phyloP scores from a whole-genome alignment of 768 basidiomycete species.

The Lactarius akahatsu region DNA sequence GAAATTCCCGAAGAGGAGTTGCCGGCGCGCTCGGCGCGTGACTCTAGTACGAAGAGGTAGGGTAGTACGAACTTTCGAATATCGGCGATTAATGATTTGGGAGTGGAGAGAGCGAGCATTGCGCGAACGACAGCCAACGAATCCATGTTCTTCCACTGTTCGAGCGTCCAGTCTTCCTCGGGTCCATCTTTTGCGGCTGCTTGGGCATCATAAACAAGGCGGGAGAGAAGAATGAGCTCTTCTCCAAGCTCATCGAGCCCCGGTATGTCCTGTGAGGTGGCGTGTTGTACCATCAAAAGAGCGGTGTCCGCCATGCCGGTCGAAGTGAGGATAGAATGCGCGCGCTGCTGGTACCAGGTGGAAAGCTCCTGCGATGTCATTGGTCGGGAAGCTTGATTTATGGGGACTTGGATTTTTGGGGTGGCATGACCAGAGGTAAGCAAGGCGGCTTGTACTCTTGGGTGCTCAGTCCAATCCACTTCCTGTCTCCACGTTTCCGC shows the following conservation, averaged over 20 bases:
- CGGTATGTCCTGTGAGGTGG: conserved; percentile 74
- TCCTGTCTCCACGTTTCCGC: conserved; percentile 49
- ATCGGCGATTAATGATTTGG: conserved; percentile 61
- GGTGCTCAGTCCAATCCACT: conserved; percentile 58
- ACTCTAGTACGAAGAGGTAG: conserved; percentile 90
- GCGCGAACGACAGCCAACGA: conserved; percentile 65
- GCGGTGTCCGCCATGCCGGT: conserved; percentile 81
- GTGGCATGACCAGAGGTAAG: conserved; percentile 32
- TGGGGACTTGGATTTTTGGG: background rate
- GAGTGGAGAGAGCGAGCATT: conserved; percentile 73
- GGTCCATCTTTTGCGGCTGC: conserved; percentile 43
- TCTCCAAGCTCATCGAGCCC: conserved; percentile 86
- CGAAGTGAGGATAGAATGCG: conserved; percentile 56
- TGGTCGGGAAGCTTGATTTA: conserved; percentile 33
- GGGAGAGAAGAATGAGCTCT: conserved; percentile 83
- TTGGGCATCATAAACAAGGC: conserved; percentile 81
- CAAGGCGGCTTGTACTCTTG: conserved; percentile 45
- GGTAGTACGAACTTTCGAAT: conserved; percentile 82
- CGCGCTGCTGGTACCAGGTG: conserved; percentile 72
- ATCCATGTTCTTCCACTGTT: conserved; percentile 67
- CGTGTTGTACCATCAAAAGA: conserved; percentile 79
- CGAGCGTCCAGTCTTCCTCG: conserved; percentile 72
- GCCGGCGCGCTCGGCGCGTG: conserved; percentile 80
- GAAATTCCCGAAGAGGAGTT: conserved; percentile 65
- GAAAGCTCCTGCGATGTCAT: conserved; percentile 54